Base-by-base conservation (phyloP, 768 basidiomycete genomes). In the Macrolepiota albuminosa region DNA sequence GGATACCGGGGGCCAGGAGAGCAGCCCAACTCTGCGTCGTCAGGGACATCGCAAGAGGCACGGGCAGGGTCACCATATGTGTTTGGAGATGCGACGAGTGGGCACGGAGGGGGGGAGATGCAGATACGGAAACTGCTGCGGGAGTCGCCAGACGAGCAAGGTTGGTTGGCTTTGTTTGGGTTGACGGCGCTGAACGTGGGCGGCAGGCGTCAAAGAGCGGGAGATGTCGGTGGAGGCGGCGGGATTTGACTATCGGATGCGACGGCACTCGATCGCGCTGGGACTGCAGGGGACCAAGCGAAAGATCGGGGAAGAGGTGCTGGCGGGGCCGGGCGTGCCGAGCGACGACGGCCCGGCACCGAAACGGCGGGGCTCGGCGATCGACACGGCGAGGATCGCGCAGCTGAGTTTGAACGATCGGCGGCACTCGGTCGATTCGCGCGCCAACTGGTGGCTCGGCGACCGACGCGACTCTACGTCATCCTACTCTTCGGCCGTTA, bases 331-430 rank as follows among this genome's bases (percentile, higher is more conserved):
- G 52, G 89, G 88, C 40, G 76, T 86, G 48, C 82, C 84, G 21
- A 85, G 83, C 74, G 58, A 84, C 77, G 86, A 89, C 59, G 84
- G 75, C 8, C 91, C 88, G 40, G 84, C 89, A 18, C 83, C 87
- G 50, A 95, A 95, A 72, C 85, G 93, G 64, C 84, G 93, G 51
- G 88, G 91, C 36, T 95, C 93, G 18, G 84, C 88, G 26, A 82
- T 92, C 65, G 93, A 94, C 65, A 86, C 89, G 8, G 84, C 85
- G 58, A 78, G 87, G 54, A 84, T 94, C 65, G 85, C 87, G 14
- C 86, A 89, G 66, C 77, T 92, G 65, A 87, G 83, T 69, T 74
- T 93, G 64, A 83, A 88, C 68, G 90, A 93, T 69, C 87, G 90
- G 54, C 83, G 91, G 61, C 84, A 85, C 68, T 92, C 91, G 21